Conservation (phyloP, 2,329 filamentous ascomycete species). For the Diaporthe vaccinii region DNA sequence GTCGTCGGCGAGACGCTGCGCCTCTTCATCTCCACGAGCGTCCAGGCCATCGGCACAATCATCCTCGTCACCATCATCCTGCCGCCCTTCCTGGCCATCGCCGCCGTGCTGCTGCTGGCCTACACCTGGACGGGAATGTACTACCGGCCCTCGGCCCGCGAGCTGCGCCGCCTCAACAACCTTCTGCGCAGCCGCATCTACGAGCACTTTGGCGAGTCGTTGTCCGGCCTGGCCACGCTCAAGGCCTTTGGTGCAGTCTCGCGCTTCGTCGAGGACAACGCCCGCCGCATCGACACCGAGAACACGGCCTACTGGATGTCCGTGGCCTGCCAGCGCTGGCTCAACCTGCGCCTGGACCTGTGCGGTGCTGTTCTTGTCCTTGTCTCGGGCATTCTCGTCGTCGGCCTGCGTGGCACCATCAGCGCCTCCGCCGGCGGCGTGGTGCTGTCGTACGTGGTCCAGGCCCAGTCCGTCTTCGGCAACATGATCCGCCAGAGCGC, state of each 20-base stretch:
- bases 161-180: conserved; percentile 77
- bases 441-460: conserved; percentile 75
- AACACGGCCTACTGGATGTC: conserved; percentile 77
- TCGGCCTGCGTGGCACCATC: conserved; percentile 73
- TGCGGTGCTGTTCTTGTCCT: conserved; percentile 74
- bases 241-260: conserved; percentile 73
- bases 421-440: conserved; percentile 74
- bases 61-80: conserved; percentile 75
- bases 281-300: conserved; percentile 72
- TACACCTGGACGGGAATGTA: conserved; percentile 75
- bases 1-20: conserved; percentile 74
- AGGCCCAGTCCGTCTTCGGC: conserved; percentile 70
- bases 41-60: conserved; percentile 73
- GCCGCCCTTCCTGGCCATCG: conserved; percentile 75
- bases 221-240: conserved; percentile 61
- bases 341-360: conserved; percentile 71
- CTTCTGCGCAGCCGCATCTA: conserved; percentile 75
- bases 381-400: conserved; percentile 73
- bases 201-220: conserved; percentile 74
- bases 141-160: conserved; percentile 75
- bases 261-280: conserved; percentile 66
- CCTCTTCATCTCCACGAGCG: conserved; percentile 74
- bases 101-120: conserved; percentile 71
- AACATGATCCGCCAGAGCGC: conserved; percentile 67
- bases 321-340: conserved; percentile 77